A percentile compares a stretch with the other conserved stretches of the same genome.
These are phyloP conservation scores for Alternaria sp. DNA, from an alignment of 2,329 filamentous ascomycete species.

Conservation along the genomic window DNA sequence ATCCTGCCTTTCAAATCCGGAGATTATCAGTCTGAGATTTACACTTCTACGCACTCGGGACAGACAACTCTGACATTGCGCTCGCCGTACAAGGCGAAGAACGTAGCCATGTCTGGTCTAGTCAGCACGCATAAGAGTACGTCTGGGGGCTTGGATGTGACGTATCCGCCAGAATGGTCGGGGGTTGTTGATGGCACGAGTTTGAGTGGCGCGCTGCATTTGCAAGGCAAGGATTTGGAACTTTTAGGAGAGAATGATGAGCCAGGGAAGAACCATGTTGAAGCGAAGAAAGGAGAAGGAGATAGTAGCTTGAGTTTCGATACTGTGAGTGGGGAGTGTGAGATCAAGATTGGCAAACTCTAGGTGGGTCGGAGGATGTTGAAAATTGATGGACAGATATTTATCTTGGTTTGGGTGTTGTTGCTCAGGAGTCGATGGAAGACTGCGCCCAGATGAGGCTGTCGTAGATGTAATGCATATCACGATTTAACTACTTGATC, in stretches of 20 bases:
- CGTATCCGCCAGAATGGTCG: constrained; percentile 56
- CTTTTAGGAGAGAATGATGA: constrained; percentile 40
- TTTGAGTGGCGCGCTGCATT: constrained; percentile 49
- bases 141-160: constrained; percentile 48
- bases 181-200: constrained; percentile 50
- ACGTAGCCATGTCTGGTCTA: constrained; percentile 38
- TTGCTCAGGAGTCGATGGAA: neutral
- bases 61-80: constrained; percentile 46
- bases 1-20: constrained; percentile 49
- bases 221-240: constrained; percentile 52
- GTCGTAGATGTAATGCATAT: neutral
- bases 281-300: constrained; percentile 53
- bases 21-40: constrained; percentile 39
- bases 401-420: neutral
- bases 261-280: constrained; percentile 43
- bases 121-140: constrained; percentile 48
- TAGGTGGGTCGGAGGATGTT: constrained; percentile 12
- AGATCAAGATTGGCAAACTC: constrained; percentile 44
- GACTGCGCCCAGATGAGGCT: neutral
- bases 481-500: neutral
- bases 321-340: constrained; percentile 43
- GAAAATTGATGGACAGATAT: neutral
- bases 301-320: constrained; percentile 47
- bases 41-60: constrained; percentile 49
- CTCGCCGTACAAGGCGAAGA: constrained; percentile 42